Evolutionary conservation across 2,329 filamentous ascomycete genomes (phyloP).

Genomic region (Sporothrix luriei): DNA sequence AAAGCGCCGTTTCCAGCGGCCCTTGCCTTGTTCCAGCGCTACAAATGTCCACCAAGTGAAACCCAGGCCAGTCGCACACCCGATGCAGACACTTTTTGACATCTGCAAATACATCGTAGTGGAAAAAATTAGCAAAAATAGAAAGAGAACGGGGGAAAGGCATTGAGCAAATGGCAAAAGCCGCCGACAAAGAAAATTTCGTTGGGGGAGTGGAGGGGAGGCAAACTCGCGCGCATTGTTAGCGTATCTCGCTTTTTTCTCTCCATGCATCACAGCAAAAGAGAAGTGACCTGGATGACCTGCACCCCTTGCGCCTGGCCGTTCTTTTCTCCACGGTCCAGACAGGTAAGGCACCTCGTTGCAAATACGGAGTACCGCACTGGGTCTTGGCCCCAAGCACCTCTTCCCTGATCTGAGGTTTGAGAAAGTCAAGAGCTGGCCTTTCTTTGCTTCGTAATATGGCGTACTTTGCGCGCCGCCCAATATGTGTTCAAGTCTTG

Average conservation of each 20-base stretch:
- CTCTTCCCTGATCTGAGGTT: not conserved
- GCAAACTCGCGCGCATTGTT: slow-evolving; percentile 14
- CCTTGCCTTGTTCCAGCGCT: not conserved
- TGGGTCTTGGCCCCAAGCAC: slow-evolving; percentile 23
- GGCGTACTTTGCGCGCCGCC: too few species aligned
- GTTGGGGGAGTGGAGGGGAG: slow-evolving; percentile 22
- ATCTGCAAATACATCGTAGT: not conserved
- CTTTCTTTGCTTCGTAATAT: not conserved
- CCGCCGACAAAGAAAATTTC: slow-evolving; percentile 2
- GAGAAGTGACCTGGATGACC: not conserved
- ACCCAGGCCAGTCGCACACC: not conserved
- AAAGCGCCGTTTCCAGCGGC: slow-evolving; percentile 4
- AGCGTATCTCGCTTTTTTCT: not conserved
- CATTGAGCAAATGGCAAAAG: not conserved
- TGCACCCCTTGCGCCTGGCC: not conserved
- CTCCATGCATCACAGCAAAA: slow-evolving; percentile 9
- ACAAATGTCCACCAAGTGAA: slow-evolving; percentile 3
- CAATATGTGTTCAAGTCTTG: not conserved
- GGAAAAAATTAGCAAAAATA: not conserved
- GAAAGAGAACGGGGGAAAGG: not conserved
- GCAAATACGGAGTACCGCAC: slow-evolving; percentile 13
- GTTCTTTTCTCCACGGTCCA: slow-evolving; percentile 7
- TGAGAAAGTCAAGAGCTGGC: not conserved
- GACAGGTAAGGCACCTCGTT: not conserved
- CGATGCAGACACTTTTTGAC: not conserved